Evolutionary conservation across 2,329 filamentous ascomycete species (phyloP).

Genomic region (Nemania sp.): DNA sequence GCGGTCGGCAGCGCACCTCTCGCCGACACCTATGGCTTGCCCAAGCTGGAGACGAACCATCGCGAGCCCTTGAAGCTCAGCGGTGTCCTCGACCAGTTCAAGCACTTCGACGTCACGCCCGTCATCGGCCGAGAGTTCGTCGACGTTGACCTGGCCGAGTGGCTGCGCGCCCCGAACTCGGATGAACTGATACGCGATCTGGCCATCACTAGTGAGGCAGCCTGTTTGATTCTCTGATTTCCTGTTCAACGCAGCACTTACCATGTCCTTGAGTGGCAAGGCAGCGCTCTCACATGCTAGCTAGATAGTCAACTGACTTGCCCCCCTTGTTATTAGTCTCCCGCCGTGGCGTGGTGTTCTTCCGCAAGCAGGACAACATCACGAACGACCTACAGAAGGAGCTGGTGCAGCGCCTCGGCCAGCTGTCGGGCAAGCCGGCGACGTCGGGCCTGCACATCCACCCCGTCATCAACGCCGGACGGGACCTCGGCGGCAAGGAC

Average conservation of each 20-base stretch:
- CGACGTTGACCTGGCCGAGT: slow-evolving; percentile 63
- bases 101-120: slow-evolving; percentile 64
- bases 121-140: slow-evolving; percentile 66
- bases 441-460: slow-evolving; percentile 64
- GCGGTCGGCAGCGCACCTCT: slow-evolving; percentile 25
- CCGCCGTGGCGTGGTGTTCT: slow-evolving; percentile 71
- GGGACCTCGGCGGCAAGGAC: slow-evolving; percentile 59
- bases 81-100: slow-evolving; percentile 55
- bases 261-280: background rate
- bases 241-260: background rate
- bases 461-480: slow-evolving; percentile 58
- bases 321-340: slow-evolving; percentile 61
- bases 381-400: slow-evolving; percentile 68
- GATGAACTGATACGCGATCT: slow-evolving; percentile 68
- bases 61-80: slow-evolving; percentile 51
- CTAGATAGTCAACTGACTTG: background rate
- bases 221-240: background rate
- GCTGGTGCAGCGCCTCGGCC: slow-evolving; percentile 63
- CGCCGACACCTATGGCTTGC: slow-evolving; percentile 22
- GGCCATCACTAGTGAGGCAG: slow-evolving; percentile 63
- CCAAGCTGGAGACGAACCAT: slow-evolving; percentile 34
- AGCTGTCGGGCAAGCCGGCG: slow-evolving; percentile 60
- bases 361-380: slow-evolving; percentile 65
- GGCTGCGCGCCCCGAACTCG: slow-evolving; percentile 63
- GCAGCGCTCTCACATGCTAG: background rate